Percentiles rank a stretch among this genome's conserved stretches.
phyloP scores from a whole-genome alignment of 2,329 filamentous ascomycete genomes.

The Zasmidium angulare region DNA sequence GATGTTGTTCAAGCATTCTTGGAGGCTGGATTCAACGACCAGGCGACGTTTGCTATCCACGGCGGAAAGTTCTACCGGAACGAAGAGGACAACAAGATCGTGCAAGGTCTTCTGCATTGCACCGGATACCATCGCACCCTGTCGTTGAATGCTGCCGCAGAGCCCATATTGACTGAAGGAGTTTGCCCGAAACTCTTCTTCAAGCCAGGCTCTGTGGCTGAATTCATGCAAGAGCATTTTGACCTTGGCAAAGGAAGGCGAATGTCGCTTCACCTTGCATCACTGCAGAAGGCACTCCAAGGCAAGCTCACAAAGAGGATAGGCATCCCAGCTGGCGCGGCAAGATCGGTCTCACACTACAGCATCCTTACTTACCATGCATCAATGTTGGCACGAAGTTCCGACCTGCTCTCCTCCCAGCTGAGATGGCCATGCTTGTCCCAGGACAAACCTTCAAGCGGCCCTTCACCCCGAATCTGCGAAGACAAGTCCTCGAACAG shows the following conservation, averaged over 20 bases:
- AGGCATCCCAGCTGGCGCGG: conserved; percentile 5
- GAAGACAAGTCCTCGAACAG: neutral
- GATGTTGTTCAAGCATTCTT: conserved; percentile 10
- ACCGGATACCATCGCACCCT: conserved; percentile 1
- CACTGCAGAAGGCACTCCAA: conserved; percentile 1
- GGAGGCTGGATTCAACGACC: conserved; percentile 4
- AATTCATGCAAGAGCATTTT: conserved; percentile 7
- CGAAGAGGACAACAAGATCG: neutral
- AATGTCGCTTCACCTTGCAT: neutral
- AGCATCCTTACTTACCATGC: conserved; percentile 4
- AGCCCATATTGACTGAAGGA: neutral
- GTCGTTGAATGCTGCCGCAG: neutral
- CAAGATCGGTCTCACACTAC: neutral
- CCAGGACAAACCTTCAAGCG: conserved; percentile 1
- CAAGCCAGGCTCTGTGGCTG: conserved; percentile 8
- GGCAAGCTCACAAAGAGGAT: neutral
- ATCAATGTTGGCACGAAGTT: conserved; percentile 7
- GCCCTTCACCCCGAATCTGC: neutral
- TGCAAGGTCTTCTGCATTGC: conserved; percentile 3
- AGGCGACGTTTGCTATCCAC: conserved; percentile 1
- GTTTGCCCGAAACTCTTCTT: conserved; percentile 9
- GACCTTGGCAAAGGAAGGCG: no score
- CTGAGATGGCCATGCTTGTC: neutral
- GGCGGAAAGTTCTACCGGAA: conserved; percentile 10
- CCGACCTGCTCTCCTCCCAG: conserved; percentile 1